Evolutionary conservation across 2,329 filamentous ascomycete genomes (phyloP).

Genomic region (Cyanodermella asteris): DNA sequence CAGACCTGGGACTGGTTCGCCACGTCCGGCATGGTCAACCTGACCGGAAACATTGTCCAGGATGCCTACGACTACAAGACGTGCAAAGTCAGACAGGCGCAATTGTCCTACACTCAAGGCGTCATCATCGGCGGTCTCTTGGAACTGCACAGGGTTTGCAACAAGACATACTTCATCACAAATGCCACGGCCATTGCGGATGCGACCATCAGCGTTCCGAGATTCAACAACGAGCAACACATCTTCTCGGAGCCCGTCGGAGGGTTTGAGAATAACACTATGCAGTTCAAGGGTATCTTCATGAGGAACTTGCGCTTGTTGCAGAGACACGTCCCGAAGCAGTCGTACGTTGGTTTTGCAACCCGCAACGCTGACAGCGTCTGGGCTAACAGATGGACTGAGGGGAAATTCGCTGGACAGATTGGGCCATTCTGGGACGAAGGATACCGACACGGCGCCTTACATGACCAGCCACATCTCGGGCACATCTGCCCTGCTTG

Average conservation of each 20-base stretch:
- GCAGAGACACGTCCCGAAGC: conserved; percentile 27
- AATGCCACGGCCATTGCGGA: too few species aligned
- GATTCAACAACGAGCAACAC: too few species aligned
- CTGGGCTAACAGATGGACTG: conserved; percentile 36
- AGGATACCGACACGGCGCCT: too few species aligned
- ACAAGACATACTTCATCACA: too few species aligned
- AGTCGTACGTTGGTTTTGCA: conserved; percentile 32
- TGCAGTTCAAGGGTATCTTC: conserved; percentile 18
- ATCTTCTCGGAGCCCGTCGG: too few species aligned
- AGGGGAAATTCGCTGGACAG: conserved; percentile 36
- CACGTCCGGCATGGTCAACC: conserved; percentile 21
- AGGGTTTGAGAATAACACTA: too few species aligned
- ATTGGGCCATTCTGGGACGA: too few species aligned
- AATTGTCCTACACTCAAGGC: conserved; percentile 35
- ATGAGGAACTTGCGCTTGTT: conserved; percentile 30
- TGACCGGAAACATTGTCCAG: conserved; percentile 12
- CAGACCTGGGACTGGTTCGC: conserved; percentile 32
- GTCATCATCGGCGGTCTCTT: conserved; percentile 32
- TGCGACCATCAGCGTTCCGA: too few species aligned
- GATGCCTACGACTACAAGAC: conserved; percentile 22
- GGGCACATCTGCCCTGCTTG: too few species aligned
- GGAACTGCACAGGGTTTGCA: conserved; percentile 28
- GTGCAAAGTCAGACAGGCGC: conserved; percentile 30
- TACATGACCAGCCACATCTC: too few species aligned
- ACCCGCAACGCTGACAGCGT: conserved; percentile 41